These are phyloP conservation scores for Fusarium fujikuroi DNA, from an alignment of 2,329 filamentous ascomycete species.

Conservation along the genomic window DNA sequence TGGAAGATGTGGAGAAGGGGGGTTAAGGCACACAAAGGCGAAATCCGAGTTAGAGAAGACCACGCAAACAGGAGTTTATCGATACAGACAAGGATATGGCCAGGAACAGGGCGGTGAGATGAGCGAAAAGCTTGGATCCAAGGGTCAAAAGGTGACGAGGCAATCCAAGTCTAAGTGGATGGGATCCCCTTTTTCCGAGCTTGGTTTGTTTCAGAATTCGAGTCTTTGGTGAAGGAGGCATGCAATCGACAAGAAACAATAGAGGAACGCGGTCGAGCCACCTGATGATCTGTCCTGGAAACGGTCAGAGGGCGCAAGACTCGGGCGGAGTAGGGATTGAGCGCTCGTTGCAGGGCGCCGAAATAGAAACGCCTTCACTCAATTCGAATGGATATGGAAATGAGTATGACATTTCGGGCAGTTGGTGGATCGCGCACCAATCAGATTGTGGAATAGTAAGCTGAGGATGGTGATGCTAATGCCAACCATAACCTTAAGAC, in stretches of 20 bases:
- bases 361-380: constrained; percentile 3
- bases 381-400: constrained; percentile 9
- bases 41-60: constrained; percentile 38
- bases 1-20: constrained; percentile 49
- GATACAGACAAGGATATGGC: constrained; percentile 33
- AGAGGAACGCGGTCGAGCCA: constrained; percentile 36
- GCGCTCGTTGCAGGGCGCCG: constrained; percentile 36
- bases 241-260: constrained; percentile 28
- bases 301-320: constrained; percentile 40
- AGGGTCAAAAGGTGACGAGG: constrained; percentile 32
- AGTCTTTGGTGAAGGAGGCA: constrained; percentile 16
- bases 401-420: constrained; percentile 6
- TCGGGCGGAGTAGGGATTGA: constrained; percentile 40
- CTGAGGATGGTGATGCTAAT: background rate
- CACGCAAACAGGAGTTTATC: constrained; percentile 16
- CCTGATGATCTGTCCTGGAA: constrained; percentile 33
- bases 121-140: constrained; percentile 36
- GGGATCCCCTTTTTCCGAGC: constrained; percentile 33
- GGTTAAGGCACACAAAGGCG: constrained; percentile 37
- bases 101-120: constrained; percentile 42
- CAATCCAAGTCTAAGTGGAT: constrained; percentile 26
- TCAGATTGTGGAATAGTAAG: constrained; percentile 3
- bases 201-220: constrained; percentile 42
- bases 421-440: constrained; percentile 2
- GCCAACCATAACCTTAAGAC: background rate